These are phyloP conservation scores for Sordariomycetes sp. DNA, from an alignment of 2,329 filamentous ascomycete genomes.

Conservation along the genomic window DNA sequence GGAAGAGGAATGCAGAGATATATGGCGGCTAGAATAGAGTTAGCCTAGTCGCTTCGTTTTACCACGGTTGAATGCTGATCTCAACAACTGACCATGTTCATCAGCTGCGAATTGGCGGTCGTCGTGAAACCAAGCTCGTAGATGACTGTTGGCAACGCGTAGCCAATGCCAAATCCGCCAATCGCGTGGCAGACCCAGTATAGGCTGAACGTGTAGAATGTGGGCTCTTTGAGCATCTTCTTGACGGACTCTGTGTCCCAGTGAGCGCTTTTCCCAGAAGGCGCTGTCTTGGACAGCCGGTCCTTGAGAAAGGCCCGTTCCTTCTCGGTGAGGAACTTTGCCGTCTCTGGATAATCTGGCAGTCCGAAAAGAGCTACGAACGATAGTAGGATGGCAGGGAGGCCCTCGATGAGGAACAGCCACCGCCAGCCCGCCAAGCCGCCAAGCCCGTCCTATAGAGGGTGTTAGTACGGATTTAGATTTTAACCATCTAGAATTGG, in stretches of 20 bases:
- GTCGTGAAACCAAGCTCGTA: slow-evolving; percentile 25
- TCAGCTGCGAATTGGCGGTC: slow-evolving; percentile 33
- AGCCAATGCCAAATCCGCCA: slow-evolving; percentile 26
- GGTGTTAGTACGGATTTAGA: not conserved
- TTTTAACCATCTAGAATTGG: not conserved
- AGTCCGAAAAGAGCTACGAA: slow-evolving; percentile 39
- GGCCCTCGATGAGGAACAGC: slow-evolving; percentile 31
- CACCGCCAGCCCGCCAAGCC: slow-evolving; percentile 24
- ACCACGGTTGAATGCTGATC: too few species aligned
- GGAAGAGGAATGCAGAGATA: not conserved
- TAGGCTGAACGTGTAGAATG: slow-evolving; percentile 32
- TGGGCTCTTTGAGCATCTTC: slow-evolving; percentile 23
- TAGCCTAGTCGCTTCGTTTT: slow-evolving; percentile 29
- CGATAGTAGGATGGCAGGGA: slow-evolving; percentile 33
- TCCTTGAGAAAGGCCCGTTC: slow-evolving; percentile 38
- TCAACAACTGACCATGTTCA: slow-evolving; percentile 37
- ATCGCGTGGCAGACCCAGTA: slow-evolving; percentile 32
- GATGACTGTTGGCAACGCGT: slow-evolving; percentile 31
- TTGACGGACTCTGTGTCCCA: slow-evolving; percentile 15
- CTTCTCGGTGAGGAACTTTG: slow-evolving; percentile 30
- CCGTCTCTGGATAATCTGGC: slow-evolving; percentile 37
- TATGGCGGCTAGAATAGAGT: slow-evolving; percentile 6
- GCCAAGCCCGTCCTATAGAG: not conserved
- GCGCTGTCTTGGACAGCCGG: slow-evolving; percentile 30
- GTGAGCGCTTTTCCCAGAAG: slow-evolving; percentile 25